Base-by-base conservation (phyloP, 108 stramenopile species). In the Skeletonema costatum region DNA sequence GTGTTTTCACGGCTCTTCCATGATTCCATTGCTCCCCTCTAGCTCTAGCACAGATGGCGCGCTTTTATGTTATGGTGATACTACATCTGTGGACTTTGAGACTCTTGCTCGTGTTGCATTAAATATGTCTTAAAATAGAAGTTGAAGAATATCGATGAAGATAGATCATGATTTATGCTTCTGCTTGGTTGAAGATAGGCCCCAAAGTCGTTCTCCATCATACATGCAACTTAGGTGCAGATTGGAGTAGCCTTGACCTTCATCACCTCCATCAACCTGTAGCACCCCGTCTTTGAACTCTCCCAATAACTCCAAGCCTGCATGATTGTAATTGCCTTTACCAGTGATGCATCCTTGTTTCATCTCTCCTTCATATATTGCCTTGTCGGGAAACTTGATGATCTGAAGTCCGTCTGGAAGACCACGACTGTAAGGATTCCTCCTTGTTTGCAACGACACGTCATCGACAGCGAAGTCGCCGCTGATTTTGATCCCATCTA, bases 321-420 rank as follows among this genome's bases (percentile, higher is more conserved):
- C 44, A 46, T n/a, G 3, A 2, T 46, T 46, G 44, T 46, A 46
- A 46, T 11, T n/a, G 12, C 79, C 79, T 48, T 70, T 62, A 5
- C 79, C 79, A 30, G 74, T 75, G 42, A 80, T 70, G 3, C n/a
- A 21, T 29, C 79, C 79, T 64, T 63, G 31, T 9, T 29, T 48
- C 79, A 80, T 75, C 25, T 75, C 38, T 19, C 79, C 79, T 41
- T 80, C 21, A 44, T 75, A 80, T 4, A 25, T 39, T 13, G 66
- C 68, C 14, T 74, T 74, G 29, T 75, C 66, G 19, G 59, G 16
- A 21, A 70, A 80, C n/a, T 46, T 19, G 31, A 80, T 70, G 4
- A 50, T 32, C 16, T 69, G 74, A 39, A 63, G 2, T 8, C 74
- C 74, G 56, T 75, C 41, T 7, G 62, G 73, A 21, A 75, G 10